A percentile compares a stretch with the other conserved stretches of the same genome.
Conservation (phyloP, 441 rosid genomes). For the Euphorbia corollata region DNA sequence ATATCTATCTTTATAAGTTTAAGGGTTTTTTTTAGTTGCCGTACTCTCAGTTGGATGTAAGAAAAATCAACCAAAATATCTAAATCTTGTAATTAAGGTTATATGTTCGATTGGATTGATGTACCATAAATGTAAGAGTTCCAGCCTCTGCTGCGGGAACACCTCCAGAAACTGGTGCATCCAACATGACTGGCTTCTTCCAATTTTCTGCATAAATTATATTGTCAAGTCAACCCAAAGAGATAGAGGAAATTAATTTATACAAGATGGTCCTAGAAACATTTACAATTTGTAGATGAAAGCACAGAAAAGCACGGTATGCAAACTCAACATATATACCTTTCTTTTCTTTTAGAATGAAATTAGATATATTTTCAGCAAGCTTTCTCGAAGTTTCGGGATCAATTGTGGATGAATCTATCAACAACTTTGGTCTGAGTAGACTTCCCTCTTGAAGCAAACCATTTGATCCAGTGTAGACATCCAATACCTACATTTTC, state of each 20-base stretch:
- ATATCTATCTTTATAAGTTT: too few species aligned
- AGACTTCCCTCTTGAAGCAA: constrained; percentile 53
- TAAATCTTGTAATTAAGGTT: background rate
- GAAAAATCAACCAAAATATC: too few species aligned
- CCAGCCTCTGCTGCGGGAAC: constrained; percentile 83
- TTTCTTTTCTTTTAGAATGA: constrained; percentile 43
- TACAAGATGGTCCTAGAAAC: background rate
- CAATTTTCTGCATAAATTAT: constrained; percentile 34
- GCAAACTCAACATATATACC: constrained; percentile 29
- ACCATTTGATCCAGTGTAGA: constrained; percentile 69
- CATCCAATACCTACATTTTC: constrained; percentile 62
- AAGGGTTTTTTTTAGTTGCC: too few species aligned
- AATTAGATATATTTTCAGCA: constrained; percentile 47
- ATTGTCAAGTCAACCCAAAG: background rate
- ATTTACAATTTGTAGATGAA: background rate
- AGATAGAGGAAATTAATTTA: constrained; percentile 1
- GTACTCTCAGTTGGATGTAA: too few species aligned
- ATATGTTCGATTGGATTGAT: background rate
- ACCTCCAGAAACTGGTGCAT: constrained; percentile 97
- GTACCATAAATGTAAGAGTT: constrained; percentile 78
- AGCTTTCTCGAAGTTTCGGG: constrained; percentile 75
- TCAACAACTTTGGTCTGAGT: constrained; percentile 56
- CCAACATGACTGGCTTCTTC: constrained; percentile 74
- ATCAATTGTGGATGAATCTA: constrained; percentile 88
- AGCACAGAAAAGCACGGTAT: background rate